These are phyloP conservation scores for Hypoxylon sp. DNA, from an alignment of 2,329 filamentous ascomycete species.

Conservation along the genomic window DNA sequence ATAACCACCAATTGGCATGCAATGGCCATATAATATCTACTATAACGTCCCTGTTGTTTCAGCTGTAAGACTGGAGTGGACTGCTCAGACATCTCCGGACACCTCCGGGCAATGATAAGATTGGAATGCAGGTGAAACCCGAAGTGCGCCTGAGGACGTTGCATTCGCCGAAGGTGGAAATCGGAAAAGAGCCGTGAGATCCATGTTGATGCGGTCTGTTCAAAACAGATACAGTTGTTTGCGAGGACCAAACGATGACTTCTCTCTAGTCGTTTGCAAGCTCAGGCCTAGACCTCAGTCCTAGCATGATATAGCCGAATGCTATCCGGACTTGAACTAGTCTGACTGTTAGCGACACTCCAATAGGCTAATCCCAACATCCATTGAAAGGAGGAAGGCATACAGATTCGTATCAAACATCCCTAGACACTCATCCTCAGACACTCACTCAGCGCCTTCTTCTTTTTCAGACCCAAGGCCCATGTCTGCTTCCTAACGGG, in stretches of 20 bases:
- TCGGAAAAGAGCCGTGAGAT: not conserved
- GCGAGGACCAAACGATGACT: not conserved
- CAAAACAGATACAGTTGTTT: not conserved
- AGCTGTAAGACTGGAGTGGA: not conserved
- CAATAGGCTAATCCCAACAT: constrained; percentile 10
- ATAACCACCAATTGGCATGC: not conserved
- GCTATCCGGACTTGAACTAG: constrained; percentile 18
- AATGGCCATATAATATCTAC: not conserved
- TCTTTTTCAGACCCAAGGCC: too few species aligned
- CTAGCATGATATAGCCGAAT: constrained; percentile 8
- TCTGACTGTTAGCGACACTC: constrained; percentile 1
- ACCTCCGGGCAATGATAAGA: not conserved
- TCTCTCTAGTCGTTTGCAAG: not conserved
- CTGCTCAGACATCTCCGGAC: not conserved
- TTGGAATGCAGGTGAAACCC: not conserved
- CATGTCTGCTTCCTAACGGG: too few species aligned
- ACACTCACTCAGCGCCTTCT: constrained; percentile 2
- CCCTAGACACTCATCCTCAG: not conserved
- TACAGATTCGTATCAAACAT: constrained; percentile 1
- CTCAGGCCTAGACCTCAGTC: constrained; percentile 3
- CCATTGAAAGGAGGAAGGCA: not conserved
- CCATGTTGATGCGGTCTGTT: not conserved
- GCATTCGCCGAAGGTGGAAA: not conserved
- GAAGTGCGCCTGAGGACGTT: not conserved
- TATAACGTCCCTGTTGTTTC: not conserved